Base-by-base conservation (phyloP, 805 yeast genomes). In the Lipomyces sp. region DNA sequence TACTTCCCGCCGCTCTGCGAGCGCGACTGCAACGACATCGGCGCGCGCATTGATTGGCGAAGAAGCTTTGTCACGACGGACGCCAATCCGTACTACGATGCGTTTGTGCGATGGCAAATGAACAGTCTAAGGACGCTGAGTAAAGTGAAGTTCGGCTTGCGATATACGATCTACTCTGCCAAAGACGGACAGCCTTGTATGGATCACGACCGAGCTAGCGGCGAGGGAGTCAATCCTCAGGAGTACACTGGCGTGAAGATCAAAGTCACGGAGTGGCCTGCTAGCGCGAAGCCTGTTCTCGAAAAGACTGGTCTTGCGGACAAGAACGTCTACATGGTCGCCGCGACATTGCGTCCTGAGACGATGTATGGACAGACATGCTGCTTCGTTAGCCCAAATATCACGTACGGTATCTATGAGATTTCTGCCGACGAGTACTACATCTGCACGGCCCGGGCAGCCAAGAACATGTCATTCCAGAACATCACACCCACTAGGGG, bases 141-240 rank as follows among this genome's bases (percentile, higher is more conserved):
- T 58, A 91, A 88, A 73, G 89, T 93, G 74, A 93, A 91, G 75
- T 93, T 93, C 63, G 98, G 98, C 70, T 95, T 91, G 75, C 84
- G 98, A 74, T 87, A 89, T 76, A 93, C 98, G 61, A 87, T 93
- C 65, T 93, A 87, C 74, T 90, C 98, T 37, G 95, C 89, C 68
- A 91, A 86, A 73, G 98, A 93, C 72, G 97, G 97, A 59, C 98
- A 93, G 76, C 95, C 98, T 35, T 93, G 98, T 77, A 90, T 93
- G 91, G 98, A 93, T 71, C 98, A 93, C 71, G 98, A 93, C 72
- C 84, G 98, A 77, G 85, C 80, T 70, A 80, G 91, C 43, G 98
- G 98, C 68, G 98, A 93, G 74, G 98, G 95, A 70, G 93, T 93
- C 39, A 79, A 83, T 61, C 97, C 98, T 37, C 98, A 93, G 73